Evolutionary conservation across 2,329 filamentous ascomycete genomes (phyloP).

Genomic region (Aspergillus arachidicola): DNA sequence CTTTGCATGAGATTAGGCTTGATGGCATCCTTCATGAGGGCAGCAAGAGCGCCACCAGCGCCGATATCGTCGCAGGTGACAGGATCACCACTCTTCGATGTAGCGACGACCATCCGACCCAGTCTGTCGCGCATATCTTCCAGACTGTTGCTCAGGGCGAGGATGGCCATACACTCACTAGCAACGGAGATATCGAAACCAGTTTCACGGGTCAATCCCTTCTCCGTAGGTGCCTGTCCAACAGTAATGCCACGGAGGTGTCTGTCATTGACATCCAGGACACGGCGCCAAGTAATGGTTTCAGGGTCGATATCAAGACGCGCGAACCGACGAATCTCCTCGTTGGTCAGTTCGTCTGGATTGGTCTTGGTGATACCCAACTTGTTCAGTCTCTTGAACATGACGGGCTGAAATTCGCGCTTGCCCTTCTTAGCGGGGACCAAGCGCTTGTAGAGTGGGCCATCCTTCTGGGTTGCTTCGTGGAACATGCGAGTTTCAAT

Average conservation of each 20-base stretch:
- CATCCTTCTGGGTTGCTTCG: conserved; percentile 92
- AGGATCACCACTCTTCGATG: conserved; percentile 80
- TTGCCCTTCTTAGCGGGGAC: conserved; percentile 89
- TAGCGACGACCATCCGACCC: conserved; percentile 93
- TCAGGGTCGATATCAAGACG: conserved; percentile 93
- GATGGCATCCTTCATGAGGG: conserved; percentile 96
- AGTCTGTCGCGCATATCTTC: conserved; percentile 89
- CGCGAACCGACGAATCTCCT: conserved; percentile 87
- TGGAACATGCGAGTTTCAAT: conserved; percentile 99
- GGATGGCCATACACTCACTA: conserved; percentile 97
- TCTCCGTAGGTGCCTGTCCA: conserved; percentile 86
- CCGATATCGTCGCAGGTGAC: conserved; percentile 96
- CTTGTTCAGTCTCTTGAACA: conserved; percentile 93
- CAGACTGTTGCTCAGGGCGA: conserved; percentile 87
- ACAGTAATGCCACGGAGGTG: conserved; percentile 88
- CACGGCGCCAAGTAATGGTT: conserved; percentile 95
- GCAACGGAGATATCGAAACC: conserved; percentile 98
- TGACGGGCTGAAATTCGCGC: conserved; percentile 81
- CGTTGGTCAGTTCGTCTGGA: conserved; percentile 84
- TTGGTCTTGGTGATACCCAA: conserved; percentile 94
- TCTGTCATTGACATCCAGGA: conserved; percentile 95
- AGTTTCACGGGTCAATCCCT: conserved; percentile 82
- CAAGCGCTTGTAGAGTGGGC: conserved; percentile 79
- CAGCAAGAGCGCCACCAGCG: conserved; percentile 86
- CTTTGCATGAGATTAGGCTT: conserved; percentile 99